Evolutionary conservation across 2,329 filamentous ascomycete genomes (phyloP), one percentile per base, ranked within the genome.

Genomic region (Clarireedia paspali): DNA sequence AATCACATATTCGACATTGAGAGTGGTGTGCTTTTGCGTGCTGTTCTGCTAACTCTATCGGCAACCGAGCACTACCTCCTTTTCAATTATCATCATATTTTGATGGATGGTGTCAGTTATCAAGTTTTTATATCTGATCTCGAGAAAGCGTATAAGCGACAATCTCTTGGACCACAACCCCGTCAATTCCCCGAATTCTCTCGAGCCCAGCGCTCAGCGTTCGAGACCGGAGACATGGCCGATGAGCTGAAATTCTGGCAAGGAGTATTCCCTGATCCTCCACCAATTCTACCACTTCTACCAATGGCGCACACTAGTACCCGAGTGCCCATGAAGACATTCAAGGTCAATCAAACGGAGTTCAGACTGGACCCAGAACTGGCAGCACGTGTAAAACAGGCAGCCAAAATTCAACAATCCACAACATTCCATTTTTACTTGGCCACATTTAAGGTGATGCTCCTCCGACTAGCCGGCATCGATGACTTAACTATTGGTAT

Each of bases 391-490:
- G 58, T 73, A 56, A 68, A 67, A 39, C 38, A 57, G 1, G 50
- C 60, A 0, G 64, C 63, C 30, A 57, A 63, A 36, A 50, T 57
- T 47, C 58, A 63, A 34, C 62, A 66, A 44, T 60, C 64, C 0
- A 75, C 72, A 1, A 55, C 68, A 0, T 79, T 78, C 57, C 75
- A 80, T 50, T 70, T 79, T 58, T 73, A 74, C 57, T 65, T 80
- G 2, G 68, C 74, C 0, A 64, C 66, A 0, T 71, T 75, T 54
- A 61, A 71, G n/a, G 62, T 67, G 0, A 49, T 77, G 14, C 65
- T 78, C 0, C 67, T 66, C 10, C 60, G 65, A 6, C 70, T 71
- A 24, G 57, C 66, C 0, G 70, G 70, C 12, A 51, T 69, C 1
- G 68, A 73, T 2, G 70, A 75, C 20, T 53, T 80, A 40, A 67